Evolutionary conservation across 495 filamentous ascomycete species (phyloP), one percentile per base, ranked within the genome.

Genomic region (Lophiostoma macrostomum): DNA sequence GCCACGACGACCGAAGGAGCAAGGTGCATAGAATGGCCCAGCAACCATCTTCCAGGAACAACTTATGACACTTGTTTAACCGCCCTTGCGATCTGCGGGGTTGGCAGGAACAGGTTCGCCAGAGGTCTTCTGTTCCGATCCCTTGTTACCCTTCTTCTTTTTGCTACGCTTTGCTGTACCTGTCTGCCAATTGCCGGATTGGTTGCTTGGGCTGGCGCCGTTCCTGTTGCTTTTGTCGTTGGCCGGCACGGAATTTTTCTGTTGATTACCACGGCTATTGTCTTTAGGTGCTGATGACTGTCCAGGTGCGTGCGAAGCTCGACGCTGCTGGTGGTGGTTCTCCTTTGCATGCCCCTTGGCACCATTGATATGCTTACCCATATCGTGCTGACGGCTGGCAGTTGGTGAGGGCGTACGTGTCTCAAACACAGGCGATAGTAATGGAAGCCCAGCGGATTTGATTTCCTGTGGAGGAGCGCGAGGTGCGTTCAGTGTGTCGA

Each of bases 391-490:
- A 19, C 70, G 65, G 43, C 31, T 64, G 13, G 57, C 61, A 5
- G 62, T 71, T 6, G 74, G 74, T 7, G 74, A 74, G 1, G 74
- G 74, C 10, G 74, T 74, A 14, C 69, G 57, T 3, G 71, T 69
- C 63, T 77, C 74, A 12, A 67, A 63, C 6, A 77, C 74, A 14
- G 74, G 74, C 12, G 74, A 76, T 11, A 77, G 64, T 1, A 74
- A 49, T 5, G 73, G 70, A 0, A 64, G 54, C 20, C 12, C 42
- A 19, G 35, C 48, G 29, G 30, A 58, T 19, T 58, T 54, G 13
- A 54, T 50, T 25, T 63, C 60, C 22, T 59, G 60, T 29, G 59
- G 53, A n/a, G 59, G 49, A 11, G 42, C 48, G 4, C 59, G 53
- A 34, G 46, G 37, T 16, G 43, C 37, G n/a, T 49, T 58, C 29